phyloP scores from a whole-genome alignment of 2,329 filamentous ascomycete species.

The Aspergillus aculeatinus region DNA sequence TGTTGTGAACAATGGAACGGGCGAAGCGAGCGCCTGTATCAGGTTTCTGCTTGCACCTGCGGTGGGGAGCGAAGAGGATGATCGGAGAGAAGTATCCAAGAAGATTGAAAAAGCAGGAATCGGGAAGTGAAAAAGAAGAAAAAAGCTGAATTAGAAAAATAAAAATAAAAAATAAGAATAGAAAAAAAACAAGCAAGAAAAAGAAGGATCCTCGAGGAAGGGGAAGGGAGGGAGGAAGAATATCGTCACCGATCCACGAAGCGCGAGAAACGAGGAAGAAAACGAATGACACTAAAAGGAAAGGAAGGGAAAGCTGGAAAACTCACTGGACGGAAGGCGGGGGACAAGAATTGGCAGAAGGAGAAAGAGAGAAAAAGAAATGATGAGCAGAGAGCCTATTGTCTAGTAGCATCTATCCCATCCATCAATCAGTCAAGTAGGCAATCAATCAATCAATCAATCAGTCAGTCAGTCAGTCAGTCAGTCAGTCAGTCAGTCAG shows the following conservation, averaged over 20 bases:
- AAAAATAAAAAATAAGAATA: not conserved
- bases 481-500: not conserved
- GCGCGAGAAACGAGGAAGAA: slow-evolving; percentile 8
- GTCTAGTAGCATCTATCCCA: not conserved
- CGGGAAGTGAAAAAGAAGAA: slow-evolving; percentile 1
- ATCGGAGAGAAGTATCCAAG: not conserved
- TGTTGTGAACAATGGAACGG: slow-evolving; percentile 5
- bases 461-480: not conserved
- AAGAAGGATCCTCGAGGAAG: not conserved
- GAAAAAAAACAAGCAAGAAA: slow-evolving; percentile 1
- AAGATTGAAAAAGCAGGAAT: not conserved
- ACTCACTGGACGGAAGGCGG: not conserved
- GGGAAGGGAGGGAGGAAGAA: not conserved
- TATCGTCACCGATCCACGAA: not conserved
- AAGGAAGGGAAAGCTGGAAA: slow-evolving; percentile 6
- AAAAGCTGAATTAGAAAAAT: not conserved
- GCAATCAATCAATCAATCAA: not conserved
- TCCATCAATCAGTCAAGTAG: not conserved
- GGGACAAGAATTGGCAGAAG: not conserved
- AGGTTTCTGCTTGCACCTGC: not conserved
- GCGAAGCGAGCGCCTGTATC: slow-evolving; percentile 7
- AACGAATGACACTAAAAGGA: slow-evolving; percentile 4
- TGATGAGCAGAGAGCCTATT: not conserved
- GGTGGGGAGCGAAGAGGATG: not conserved
- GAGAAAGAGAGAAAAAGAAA: not conserved